phyloP scores from a whole-genome alignment of 768 basidiomycete species.

The Saitozyma sp. region DNA sequence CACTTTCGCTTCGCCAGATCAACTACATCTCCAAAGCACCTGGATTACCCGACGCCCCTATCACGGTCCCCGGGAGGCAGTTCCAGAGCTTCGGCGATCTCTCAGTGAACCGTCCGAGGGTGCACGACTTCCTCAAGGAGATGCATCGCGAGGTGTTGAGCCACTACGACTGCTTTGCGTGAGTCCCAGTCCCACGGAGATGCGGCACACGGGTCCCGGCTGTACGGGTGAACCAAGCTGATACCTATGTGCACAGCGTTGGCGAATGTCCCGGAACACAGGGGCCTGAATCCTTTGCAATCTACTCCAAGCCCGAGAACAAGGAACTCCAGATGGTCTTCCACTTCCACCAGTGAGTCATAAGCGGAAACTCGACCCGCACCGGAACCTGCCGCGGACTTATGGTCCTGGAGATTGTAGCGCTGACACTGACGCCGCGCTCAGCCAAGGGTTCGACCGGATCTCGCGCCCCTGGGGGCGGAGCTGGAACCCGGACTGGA shows the following conservation, averaged over 20 bases:
- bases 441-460: slow-evolving; percentile 36
- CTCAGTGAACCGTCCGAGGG: slow-evolving; percentile 64
- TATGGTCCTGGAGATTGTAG: too few species aligned
- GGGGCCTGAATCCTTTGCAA: slow-evolving; percentile 49
- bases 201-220: too few species aligned
- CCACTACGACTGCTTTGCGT: slow-evolving; percentile 39
- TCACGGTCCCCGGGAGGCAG: slow-evolving; percentile 53
- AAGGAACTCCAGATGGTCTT: slow-evolving; percentile 54
- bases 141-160: slow-evolving; percentile 64
- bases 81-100: slow-evolving; percentile 61
- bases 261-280: slow-evolving; percentile 50
- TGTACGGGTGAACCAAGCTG: too few species aligned
- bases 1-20: slow-evolving; percentile 56
- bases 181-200: slow-evolving; percentile 7
- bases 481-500: slow-evolving; percentile 54
- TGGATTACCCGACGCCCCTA: slow-evolving; percentile 67
- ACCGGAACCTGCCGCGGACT: too few species aligned
- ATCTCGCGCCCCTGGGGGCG: slow-evolving; percentile 8
- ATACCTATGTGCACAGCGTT: slow-evolving; percentile 17
- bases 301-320: slow-evolving; percentile 63
- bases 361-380: too few species aligned
- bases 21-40: slow-evolving; percentile 66
- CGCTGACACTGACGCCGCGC: too few species aligned
- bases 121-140: slow-evolving; percentile 68
- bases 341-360: slow-evolving; percentile 42